Evolutionary conservation across 345 rosid genomes (phyloP).

Genomic region (Pistacia integerrima): DNA sequence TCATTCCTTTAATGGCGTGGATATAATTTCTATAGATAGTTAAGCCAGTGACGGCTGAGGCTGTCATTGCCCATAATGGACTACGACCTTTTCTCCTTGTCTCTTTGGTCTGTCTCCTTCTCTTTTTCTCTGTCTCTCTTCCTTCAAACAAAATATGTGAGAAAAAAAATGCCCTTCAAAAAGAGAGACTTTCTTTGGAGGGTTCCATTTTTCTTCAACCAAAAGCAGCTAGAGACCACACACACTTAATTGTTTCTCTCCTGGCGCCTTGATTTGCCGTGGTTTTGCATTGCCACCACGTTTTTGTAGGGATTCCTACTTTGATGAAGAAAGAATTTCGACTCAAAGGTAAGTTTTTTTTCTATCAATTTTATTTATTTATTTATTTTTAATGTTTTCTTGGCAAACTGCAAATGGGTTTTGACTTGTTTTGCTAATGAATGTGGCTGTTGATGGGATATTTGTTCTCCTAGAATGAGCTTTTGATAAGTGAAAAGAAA

Average conservation of each 20-base stretch:
- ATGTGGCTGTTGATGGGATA: not conserved
- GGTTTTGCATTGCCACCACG: too few species aligned
- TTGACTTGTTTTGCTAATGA: not conserved
- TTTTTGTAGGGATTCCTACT: too few species aligned
- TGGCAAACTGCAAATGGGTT: not conserved
- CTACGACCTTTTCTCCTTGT: constrained; percentile 4
- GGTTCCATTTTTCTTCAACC: not conserved
- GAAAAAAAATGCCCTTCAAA: not conserved
- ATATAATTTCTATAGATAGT: not conserved
- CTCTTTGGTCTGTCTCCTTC: not conserved
- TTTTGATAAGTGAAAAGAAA: not conserved
- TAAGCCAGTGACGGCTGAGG: constrained; percentile 8
- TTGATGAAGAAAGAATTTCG: too few species aligned
- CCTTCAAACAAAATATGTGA: not conserved
- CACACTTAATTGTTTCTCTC: not conserved
- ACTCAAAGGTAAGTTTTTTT: not conserved
- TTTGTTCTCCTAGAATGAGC: not conserved
- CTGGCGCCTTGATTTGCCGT: not conserved
- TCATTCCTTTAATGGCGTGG: not conserved
- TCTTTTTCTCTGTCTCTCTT: not conserved
- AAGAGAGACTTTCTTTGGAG: not conserved
- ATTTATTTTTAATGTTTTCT: not conserved
- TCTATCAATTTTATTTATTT: not conserved
- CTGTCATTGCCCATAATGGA: not conserved
- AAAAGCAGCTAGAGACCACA: not conserved